Evolutionary conservation across 2,329 filamentous ascomycete genomes (phyloP), one percentile per base, ranked within the genome.

Genomic region (Sordariomycetes sp.): DNA sequence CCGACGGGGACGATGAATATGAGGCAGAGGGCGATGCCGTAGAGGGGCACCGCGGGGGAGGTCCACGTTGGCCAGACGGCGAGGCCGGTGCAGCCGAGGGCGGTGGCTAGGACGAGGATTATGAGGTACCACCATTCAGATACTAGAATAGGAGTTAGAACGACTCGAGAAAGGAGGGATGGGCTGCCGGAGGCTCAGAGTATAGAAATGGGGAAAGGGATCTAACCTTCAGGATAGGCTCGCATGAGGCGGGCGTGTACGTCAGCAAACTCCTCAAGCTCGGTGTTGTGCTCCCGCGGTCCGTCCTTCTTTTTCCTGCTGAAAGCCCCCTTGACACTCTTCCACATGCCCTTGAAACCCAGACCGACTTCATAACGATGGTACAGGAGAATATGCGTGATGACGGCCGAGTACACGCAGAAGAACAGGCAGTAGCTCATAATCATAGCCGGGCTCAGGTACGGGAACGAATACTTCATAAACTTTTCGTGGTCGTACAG

Each of bases 61-160:
- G 63, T 63, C 34, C 63, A 51, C 0, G 61, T 66, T 3, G 59
- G 54, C 54, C 56, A 66, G n/a, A 47, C 51, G 3, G 54, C 49
- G 16, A 65, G 50, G 18, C 57, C 60, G 8, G 50, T 55, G 28
- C 57, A 49, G 4, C 57, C 57, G 12, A 59, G 45, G 12, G 48
- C 53, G 18, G 64, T 45, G 20, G 60, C 53, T 3, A 54, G 33
- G 5, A 54, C 29, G 3, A 63, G 47, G 4, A 48, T 41, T 15
- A 47, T 38, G 2, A 53, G 38, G 35, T 62, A 66, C 62, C 63
- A 66, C 60, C 58, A 64, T 29, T 61, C 58, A 4, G 63, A 61
- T 0, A 58, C n/a, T n/a, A n/a, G n/a, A n/a, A n/a, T n/a, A n/a
- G n/a, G n/a, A n/a, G n/a, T n/a, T n/a, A n/a, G n/a, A n/a, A n/a